phyloP scores from a whole-genome alignment of 2,329 filamentous ascomycete genomes.

The Calonectria pteridis region DNA sequence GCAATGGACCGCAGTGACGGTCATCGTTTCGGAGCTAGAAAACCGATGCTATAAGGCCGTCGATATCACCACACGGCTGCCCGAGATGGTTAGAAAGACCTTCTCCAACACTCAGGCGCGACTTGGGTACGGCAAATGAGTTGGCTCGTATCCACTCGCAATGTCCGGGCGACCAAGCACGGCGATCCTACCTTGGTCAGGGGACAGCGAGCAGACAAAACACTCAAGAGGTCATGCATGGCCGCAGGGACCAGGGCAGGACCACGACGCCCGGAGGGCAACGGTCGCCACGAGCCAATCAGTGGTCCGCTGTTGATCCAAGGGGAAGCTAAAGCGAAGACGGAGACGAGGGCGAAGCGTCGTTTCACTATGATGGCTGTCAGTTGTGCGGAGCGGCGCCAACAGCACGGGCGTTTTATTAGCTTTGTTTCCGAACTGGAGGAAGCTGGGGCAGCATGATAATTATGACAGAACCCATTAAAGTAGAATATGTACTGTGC shows the following conservation, averaged over 20 bases:
- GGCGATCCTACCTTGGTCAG: constrained; percentile 30
- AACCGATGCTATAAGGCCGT: constrained; percentile 18
- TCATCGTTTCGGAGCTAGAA: constrained; percentile 5
- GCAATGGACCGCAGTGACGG: constrained; percentile 10
- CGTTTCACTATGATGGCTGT: constrained; percentile 23
- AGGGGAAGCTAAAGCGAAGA: constrained; percentile 25
- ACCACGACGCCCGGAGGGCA: constrained; percentile 29
- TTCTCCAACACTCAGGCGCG: constrained; percentile 7
- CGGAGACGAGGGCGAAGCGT: constrained; percentile 22
- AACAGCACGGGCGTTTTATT: constrained; percentile 16
- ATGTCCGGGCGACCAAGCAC: constrained; percentile 21
- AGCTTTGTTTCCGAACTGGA: background rate
- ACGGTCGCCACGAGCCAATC: constrained; percentile 29
- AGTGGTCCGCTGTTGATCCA: constrained; percentile 27
- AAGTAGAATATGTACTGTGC: constrained; percentile 3
- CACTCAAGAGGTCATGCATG: constrained; percentile 40
- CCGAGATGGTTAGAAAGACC: constrained; percentile 14
- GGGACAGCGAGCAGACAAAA: constrained; percentile 19
- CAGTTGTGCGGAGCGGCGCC: constrained; percentile 8
- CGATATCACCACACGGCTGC: constrained; percentile 11
- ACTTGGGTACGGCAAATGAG: constrained; percentile 14
- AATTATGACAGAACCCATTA: constrained; percentile 12
- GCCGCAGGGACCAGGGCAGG: constrained; percentile 41
- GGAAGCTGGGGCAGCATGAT: constrained; percentile 18
- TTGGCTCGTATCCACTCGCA: constrained; percentile 7